Evolutionary conservation across 177 flowering plant genomes (phyloP).

Genomic region (Vitis hybrid): DNA sequence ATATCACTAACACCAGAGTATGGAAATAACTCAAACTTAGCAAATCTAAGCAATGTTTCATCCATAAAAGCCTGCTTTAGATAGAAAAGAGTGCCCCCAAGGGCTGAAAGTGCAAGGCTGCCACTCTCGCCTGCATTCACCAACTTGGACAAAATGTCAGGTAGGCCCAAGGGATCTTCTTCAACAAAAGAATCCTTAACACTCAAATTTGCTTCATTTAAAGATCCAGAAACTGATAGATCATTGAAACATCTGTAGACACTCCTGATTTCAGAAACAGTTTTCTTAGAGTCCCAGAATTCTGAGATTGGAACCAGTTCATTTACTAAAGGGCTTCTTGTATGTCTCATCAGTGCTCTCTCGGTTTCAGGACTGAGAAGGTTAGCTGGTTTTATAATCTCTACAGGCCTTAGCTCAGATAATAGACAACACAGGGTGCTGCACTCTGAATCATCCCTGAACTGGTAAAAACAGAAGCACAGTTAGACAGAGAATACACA

Average conservation of each 20-base stretch:
- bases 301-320: constrained; percentile 69
- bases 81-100: constrained; percentile 88
- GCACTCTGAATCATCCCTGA: constrained; percentile 82
- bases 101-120: constrained; percentile 78
- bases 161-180: constrained; percentile 43
- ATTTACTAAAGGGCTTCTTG: constrained; percentile 84
- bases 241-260: constrained; percentile 36
- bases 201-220: constrained; percentile 8
- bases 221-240: constrained; percentile 27
- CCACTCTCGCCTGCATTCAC: constrained; percentile 51
- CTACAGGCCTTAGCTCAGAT: constrained; percentile 90
- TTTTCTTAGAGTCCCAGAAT: constrained; percentile 90
- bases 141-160: constrained; percentile 59
- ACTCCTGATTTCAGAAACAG: constrained; percentile 56
- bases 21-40: constrained; percentile 82
- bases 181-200: constrained; percentile 8
- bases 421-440: constrained; percentile 63
- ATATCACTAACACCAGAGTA: constrained; percentile 50
- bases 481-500: constrained; percentile 1
- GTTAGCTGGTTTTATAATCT: constrained; percentile 87
- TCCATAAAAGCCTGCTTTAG: constrained; percentile 80
- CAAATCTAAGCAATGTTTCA: constrained; percentile 82
- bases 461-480: constrained; percentile 40
- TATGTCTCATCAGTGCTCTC: constrained; percentile 58
- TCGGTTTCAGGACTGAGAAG: constrained; percentile 80